Conservation (phyloP, 352 stramenopile genomes). For the Globisporangium nagaii region DNA sequence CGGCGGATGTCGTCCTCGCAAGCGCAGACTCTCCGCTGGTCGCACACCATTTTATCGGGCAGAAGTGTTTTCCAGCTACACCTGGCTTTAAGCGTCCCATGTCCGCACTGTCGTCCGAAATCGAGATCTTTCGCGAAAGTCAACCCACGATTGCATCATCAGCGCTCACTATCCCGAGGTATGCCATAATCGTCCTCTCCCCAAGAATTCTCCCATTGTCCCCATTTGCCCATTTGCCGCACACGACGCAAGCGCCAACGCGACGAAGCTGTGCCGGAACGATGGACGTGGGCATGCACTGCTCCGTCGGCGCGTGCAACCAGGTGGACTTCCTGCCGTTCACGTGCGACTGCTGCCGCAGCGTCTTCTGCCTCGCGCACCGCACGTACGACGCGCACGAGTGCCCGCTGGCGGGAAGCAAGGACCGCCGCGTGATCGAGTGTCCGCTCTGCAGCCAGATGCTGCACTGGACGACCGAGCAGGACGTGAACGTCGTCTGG, state of each 20-base stretch:
- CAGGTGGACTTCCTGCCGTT: constrained; percentile 87
- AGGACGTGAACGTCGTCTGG: constrained; percentile 76
- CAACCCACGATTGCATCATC: neutral
- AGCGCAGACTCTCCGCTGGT: no score
- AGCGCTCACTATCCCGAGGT: neutral
- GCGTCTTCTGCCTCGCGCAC: constrained; percentile 82
- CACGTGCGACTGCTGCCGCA: constrained; percentile 75
- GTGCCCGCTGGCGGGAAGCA: constrained; percentile 55
- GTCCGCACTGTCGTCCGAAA: neutral
- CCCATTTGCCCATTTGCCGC: neutral
- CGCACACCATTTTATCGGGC: no score
- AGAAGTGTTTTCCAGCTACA: no score
- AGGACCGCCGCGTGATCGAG: constrained; percentile 63
- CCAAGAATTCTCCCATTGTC: no score
- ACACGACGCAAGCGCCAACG: neutral
- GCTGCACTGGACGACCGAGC: constrained; percentile 63
- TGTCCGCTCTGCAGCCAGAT: constrained; percentile 64
- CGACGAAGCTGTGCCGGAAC: neutral
- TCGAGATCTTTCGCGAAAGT: neutral
- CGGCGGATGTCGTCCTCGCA: no score
- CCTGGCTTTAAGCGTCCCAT: no score
- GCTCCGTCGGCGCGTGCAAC: constrained; percentile 51
- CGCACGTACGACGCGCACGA: constrained; percentile 72
- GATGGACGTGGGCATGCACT: constrained; percentile 77
- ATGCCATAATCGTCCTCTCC: neutral